Conservation (phyloP, 2,329 filamentous ascomycete species). For the Onygenales sp. region DNA sequence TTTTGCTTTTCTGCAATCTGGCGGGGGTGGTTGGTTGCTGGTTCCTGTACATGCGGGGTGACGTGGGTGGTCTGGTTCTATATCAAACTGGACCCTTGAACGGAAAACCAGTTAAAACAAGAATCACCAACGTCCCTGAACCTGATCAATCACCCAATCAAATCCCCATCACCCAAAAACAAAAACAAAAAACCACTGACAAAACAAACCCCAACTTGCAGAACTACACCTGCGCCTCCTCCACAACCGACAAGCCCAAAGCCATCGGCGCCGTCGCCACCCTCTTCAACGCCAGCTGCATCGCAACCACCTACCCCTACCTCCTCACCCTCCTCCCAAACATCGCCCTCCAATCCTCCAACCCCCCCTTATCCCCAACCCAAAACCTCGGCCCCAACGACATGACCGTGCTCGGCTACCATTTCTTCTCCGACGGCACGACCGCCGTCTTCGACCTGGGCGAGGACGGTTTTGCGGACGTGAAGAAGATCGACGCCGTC, state of each 20-base stretch:
- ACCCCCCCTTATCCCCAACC: slow-evolving; percentile 22
- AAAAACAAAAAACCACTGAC: not conserved
- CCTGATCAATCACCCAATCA: not conserved
- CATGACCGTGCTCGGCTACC: slow-evolving; percentile 60
- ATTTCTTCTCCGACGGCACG: slow-evolving; percentile 65
- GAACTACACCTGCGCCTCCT: slow-evolving; percentile 78
- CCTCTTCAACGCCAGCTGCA: slow-evolving; percentile 80
- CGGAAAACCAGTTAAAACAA: too few species aligned
- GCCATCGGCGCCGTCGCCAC: slow-evolving; percentile 66
- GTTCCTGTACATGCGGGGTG: too few species aligned
- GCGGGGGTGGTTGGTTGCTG: too few species aligned
- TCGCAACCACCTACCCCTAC: slow-evolving; percentile 59
- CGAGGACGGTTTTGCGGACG: slow-evolving; percentile 51
- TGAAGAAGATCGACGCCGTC: slow-evolving; percentile 52
- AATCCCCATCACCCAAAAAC: slow-evolving; percentile 17
- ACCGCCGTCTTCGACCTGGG: slow-evolving; percentile 71
- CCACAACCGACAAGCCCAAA: slow-evolving; percentile 52
- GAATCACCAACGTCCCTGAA: too few species aligned
- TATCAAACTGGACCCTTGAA: too few species aligned
- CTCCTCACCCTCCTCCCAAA: slow-evolving; percentile 56
- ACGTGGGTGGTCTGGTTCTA: too few species aligned
- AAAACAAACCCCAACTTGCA: slow-evolving; percentile 27
- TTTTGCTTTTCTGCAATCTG: too few species aligned
- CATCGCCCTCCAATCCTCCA: slow-evolving; percentile 56
- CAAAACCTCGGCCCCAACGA: slow-evolving; percentile 43